Percentiles rank a stretch among this genome's conserved stretches.
phyloP scores from a whole-genome alignment of 2,329 filamentous ascomycete genomes.

The Davidsoniella eucalypti region DNA sequence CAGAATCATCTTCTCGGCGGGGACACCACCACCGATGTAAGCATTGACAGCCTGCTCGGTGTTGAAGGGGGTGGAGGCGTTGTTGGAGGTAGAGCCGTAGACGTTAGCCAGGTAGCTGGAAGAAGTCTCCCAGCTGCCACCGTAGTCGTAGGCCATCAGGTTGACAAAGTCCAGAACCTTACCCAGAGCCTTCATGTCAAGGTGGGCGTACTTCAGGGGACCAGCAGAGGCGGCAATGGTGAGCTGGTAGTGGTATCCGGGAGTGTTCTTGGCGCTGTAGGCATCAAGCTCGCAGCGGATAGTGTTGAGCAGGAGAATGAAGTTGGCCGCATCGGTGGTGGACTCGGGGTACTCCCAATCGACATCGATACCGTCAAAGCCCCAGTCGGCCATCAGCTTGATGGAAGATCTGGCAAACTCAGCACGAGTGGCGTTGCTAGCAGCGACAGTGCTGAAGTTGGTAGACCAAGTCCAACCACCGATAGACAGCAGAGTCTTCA shows the following conservation, averaged over 20 bases:
- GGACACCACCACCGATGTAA: constrained; percentile 48
- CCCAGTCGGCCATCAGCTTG: constrained; percentile 54
- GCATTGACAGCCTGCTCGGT: constrained; percentile 46
- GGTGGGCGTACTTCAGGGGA: constrained; percentile 28
- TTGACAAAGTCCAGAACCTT: constrained; percentile 36
- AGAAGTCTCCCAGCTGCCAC: constrained; percentile 47
- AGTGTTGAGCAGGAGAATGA: constrained; percentile 28
- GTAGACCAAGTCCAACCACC: constrained; percentile 74
- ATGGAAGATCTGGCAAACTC: constrained; percentile 57
- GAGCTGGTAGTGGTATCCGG: constrained; percentile 34
- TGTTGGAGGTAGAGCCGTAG: constrained; percentile 36
- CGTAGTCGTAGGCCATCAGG: constrained; percentile 60
- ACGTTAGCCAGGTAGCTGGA: constrained; percentile 61
- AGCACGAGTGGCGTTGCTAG: constrained; percentile 41
- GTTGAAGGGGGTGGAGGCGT: constrained; percentile 50
- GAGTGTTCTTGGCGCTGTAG: constrained; percentile 28
- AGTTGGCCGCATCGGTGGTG: constrained; percentile 25
- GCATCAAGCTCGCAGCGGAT: constrained; percentile 31
- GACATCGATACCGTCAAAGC: constrained; percentile 35
- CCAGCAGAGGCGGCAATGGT: constrained; percentile 37
- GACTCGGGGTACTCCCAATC: constrained; percentile 26
- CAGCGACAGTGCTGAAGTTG: constrained; percentile 54
- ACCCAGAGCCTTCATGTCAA: constrained; percentile 31
- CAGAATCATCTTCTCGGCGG: constrained; percentile 50
- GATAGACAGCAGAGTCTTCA: constrained; percentile 66